Evolutionary conservation across 139 green algal species (phyloP).

Genomic region (Chlamydomonas applanata): DNA sequence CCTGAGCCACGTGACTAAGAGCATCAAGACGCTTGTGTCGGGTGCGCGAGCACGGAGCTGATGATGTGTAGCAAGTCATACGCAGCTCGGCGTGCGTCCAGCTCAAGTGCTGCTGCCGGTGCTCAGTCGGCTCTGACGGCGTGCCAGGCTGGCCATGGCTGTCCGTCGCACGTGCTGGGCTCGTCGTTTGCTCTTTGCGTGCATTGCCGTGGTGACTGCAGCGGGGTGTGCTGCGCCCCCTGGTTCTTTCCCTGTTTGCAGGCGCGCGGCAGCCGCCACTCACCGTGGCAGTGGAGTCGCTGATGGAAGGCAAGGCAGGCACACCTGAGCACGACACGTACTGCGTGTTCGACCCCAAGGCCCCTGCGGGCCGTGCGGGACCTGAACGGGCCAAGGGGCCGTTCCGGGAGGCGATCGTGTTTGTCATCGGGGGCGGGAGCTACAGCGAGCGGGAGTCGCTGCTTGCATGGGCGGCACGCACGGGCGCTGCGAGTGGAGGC

Average conservation of each 20-base stretch:
- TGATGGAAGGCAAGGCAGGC: conserved; percentile 80
- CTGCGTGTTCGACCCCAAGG: conserved; percentile 86
- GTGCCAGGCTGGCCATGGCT: too few species aligned
- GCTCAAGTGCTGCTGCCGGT: too few species aligned
- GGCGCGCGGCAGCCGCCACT: conserved; percentile 67
- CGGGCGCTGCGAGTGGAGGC: conserved; percentile 18
- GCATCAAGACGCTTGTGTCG: conserved; percentile 90
- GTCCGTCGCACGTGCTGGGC: too few species aligned
- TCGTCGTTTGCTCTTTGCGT: too few species aligned
- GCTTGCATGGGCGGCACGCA: conserved; percentile 50
- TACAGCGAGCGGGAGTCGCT: conserved; percentile 91
- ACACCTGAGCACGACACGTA: conserved; percentile 76
- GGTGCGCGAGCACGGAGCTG: too few species aligned
- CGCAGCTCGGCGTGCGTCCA: too few species aligned
- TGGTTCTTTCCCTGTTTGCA: conserved; percentile 8
- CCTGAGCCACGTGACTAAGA: conserved; percentile 83
- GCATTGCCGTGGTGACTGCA: too few species aligned
- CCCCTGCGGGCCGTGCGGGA: conserved; percentile 24
- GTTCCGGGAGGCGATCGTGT: conserved; percentile 89
- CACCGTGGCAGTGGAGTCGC: conserved; percentile 79
- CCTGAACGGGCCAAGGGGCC: conserved; percentile 48
- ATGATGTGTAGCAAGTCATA: too few species aligned
- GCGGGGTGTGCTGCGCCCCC: not conserved
- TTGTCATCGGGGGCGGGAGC: conserved; percentile 97
- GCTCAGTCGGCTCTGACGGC: too few species aligned